Percentiles rank a stretch among this genome's conserved stretches.
phyloP scores from a whole-genome alignment of 1,139 yeast species.

The Taphrina deformans region DNA sequence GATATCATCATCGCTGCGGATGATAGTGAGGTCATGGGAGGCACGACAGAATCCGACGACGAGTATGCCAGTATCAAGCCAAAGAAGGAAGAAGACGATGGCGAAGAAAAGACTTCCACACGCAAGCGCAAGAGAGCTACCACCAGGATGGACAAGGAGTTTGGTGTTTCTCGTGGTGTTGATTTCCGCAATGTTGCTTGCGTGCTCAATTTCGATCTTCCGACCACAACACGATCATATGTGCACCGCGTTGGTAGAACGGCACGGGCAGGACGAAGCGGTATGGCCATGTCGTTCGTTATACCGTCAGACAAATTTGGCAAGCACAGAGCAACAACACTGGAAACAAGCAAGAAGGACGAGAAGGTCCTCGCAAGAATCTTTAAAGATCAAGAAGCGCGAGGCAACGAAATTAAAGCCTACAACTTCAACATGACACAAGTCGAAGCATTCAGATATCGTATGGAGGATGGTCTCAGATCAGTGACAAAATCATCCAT shows the following conservation, averaged over 20 bases:
- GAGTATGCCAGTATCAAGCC: slow-evolving; percentile 36
- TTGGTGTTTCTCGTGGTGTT: slow-evolving; percentile 95
- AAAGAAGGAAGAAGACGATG: slow-evolving; percentile 40
- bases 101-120: slow-evolving; percentile 40
- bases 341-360: slow-evolving; percentile 72
- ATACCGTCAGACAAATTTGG: slow-evolving; percentile 83
- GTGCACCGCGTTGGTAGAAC: slow-evolving; percentile 96
- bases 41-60: slow-evolving; percentile 37
- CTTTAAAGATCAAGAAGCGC: slow-evolving; percentile 69
- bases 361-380: slow-evolving; percentile 80
- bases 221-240: slow-evolving; percentile 84
- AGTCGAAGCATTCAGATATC: slow-evolving; percentile 92
- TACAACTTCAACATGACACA: slow-evolving; percentile 90
- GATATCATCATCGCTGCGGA: slow-evolving; percentile 91
- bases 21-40: slow-evolving; percentile 51
- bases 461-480: slow-evolving; percentile 96
- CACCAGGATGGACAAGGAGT: slow-evolving; percentile 60
- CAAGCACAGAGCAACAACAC: slow-evolving; percentile 77
- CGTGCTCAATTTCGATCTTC: slow-evolving; percentile 92
- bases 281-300: slow-evolving; percentile 91
- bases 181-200: slow-evolving; percentile 96
- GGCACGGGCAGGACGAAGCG: slow-evolving; percentile 94
- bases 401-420: slow-evolving; percentile 51
- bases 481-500: slow-evolving; percentile 87
- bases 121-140: slow-evolving; percentile 46